Evolutionary conservation across 306 rosid genomes (phyloP).

Genomic region (Rosa lucieae): DNA sequence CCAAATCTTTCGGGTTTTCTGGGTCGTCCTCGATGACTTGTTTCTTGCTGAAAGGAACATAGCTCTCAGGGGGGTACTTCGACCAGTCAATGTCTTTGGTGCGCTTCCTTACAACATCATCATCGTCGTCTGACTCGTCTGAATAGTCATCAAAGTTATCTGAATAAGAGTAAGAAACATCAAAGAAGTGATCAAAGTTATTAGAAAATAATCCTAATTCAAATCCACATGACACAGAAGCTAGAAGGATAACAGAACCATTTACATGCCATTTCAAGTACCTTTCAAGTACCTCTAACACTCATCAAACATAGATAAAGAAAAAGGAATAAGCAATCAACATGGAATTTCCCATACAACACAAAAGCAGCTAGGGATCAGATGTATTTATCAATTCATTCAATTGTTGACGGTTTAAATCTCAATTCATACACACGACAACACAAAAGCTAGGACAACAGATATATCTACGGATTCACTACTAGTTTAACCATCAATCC

Average conservation of each 20-base stretch:
- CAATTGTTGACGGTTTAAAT: background rate
- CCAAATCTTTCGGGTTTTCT: conserved; percentile 63
- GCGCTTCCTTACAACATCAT: background rate
- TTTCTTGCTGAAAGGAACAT: background rate
- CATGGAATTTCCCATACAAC: background rate
- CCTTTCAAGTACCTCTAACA: background rate
- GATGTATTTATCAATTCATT: background rate
- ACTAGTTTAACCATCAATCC: no score
- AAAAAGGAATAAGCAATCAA: background rate
- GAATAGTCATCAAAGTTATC: background rate
- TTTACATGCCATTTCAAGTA: background rate
- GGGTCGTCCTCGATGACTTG: conserved; percentile 16
- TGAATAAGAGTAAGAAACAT: background rate
- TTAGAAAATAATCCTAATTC: background rate
- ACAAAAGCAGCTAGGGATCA: background rate
- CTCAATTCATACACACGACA: background rate
- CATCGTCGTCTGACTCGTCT: background rate
- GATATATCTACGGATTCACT: no score
- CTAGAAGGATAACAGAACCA: background rate
- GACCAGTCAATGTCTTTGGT: no score
- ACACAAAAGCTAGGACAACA: background rate
- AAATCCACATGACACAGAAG: background rate
- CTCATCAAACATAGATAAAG: background rate
- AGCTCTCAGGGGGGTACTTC: background rate
- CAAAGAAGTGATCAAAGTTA: background rate